Conservation (phyloP, 805 yeast species). For the Zygosaccharomyces rouxii region DNA sequence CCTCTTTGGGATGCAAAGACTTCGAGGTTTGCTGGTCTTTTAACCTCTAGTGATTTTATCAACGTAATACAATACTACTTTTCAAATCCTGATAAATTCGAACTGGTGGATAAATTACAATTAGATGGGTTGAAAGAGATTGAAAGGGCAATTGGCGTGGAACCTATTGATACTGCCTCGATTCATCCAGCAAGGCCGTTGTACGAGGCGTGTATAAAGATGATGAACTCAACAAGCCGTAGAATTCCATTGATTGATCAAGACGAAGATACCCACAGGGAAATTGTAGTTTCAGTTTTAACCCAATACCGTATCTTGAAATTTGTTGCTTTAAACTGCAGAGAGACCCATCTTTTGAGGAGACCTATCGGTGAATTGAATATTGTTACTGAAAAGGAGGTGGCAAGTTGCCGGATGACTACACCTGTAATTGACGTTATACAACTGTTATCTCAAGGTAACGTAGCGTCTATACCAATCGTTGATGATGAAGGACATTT, state of each 20-base stretch:
- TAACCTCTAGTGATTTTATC: constrained; percentile 88
- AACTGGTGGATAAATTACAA: constrained; percentile 78
- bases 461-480: constrained; percentile 92
- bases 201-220: constrained; percentile 88
- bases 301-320: constrained; percentile 95
- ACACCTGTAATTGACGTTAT: constrained; percentile 95
- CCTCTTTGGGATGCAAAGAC: constrained; percentile 93
- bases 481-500: constrained; percentile 65
- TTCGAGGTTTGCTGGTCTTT: constrained; percentile 87
- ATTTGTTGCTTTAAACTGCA: constrained; percentile 93
- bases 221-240: constrained; percentile 84
- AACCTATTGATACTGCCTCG: constrained; percentile 77
- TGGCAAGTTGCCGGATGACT: constrained; percentile 80
- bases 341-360: constrained; percentile 79
- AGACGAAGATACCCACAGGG: constrained; percentile 87
- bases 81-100: constrained; percentile 82
- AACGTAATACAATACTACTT: constrained; percentile 93
- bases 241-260: constrained; percentile 92
- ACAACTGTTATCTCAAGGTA: constrained; percentile 65
- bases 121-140: constrained; percentile 81
- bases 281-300: constrained; percentile 89
- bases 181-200: constrained; percentile 87
- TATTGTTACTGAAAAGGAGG: constrained; percentile 50
- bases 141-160: constrained; percentile 81
- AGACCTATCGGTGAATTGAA: constrained; percentile 69